Evolutionary conservation across 495 filamentous ascomycete genomes (phyloP).

Genomic region (Penicillium dipodomyicola): DNA sequence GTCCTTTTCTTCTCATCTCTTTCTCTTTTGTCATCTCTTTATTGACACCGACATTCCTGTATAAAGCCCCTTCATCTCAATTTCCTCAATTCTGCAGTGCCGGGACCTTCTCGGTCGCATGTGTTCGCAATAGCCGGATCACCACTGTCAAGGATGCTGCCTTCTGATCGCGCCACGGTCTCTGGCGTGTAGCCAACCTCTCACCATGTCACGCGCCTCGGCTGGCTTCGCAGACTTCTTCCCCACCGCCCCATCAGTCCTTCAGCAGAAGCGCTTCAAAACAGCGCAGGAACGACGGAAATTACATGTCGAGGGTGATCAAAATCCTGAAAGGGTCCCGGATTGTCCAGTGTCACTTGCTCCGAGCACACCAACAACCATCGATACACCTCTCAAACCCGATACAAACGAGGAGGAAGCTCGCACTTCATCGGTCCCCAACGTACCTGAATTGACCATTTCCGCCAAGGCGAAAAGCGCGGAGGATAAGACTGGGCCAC

Average conservation of each 20-base stretch:
- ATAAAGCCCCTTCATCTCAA: conserved; percentile 1
- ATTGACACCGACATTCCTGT: background rate
- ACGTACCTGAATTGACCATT: conserved; percentile 63
- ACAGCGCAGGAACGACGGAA: conserved; percentile 40
- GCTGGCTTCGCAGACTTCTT: conserved; percentile 90
- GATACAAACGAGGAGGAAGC: conserved; percentile 10
- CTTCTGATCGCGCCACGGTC: conserved; percentile 33
- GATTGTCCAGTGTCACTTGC: conserved; percentile 8
- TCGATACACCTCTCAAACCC: conserved; percentile 14
- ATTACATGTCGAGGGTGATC: conserved; percentile 23
- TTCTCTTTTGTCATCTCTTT: conserved; percentile 1
- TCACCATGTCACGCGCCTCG: conserved; percentile 73
- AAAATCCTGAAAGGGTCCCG: conserved; percentile 7
- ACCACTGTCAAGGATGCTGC: conserved; percentile 44
- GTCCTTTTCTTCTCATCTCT: conserved; percentile 2
- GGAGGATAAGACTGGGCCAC: conserved; percentile 6
- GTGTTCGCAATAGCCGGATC: conserved; percentile 22
- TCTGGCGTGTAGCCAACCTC: conserved; percentile 47
- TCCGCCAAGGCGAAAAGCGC: conserved; percentile 60
- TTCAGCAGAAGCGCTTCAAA: conserved; percentile 53
- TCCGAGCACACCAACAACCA: conserved; percentile 16
- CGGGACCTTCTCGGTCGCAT: conserved; percentile 28
- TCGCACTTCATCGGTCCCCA: conserved; percentile 25
- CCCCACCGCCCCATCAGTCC: conserved; percentile 74
- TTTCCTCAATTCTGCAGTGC: conserved; percentile 11